phyloP scores from a whole-genome alignment of 148 eudicot species.

The Cornus suecica region DNA sequence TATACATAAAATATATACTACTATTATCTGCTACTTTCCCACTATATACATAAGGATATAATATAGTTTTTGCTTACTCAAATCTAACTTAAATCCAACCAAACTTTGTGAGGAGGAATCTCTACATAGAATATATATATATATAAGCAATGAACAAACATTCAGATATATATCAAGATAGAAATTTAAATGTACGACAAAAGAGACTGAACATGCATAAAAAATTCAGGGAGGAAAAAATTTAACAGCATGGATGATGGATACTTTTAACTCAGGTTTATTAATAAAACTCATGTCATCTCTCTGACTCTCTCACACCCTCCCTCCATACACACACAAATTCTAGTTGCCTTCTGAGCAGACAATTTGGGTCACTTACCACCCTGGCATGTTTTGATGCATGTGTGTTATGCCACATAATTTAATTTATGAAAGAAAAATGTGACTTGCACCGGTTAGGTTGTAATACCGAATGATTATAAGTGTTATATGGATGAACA shows the following conservation, averaged over 20 bases:
- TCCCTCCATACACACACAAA: background rate
- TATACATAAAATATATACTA: no score
- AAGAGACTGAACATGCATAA: background rate
- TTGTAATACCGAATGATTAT: no score
- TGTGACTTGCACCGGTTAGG: no score
- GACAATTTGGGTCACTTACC: background rate
- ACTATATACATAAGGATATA: background rate
- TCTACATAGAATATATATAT: no score
- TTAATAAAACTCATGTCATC: background rate
- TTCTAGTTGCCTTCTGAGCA: background rate
- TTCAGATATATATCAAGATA: constrained; percentile 12
- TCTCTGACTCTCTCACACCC: no score
- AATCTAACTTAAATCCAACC: constrained; percentile 6
- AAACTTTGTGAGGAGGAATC: constrained; percentile 11
- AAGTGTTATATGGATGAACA: no score
- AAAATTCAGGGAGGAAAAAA: background rate
- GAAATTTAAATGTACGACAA: background rate
- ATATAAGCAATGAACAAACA: background rate
- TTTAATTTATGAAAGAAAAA: no score
- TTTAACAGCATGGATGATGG: background rate
- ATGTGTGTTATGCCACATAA: background rate
- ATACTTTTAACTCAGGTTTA: background rate
- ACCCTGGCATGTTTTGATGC: constrained; percentile 5
- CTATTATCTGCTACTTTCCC: background rate
- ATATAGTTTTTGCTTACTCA: background rate